Percentiles rank a stretch among this genome's conserved stretches.
Conservation (phyloP, 2,329 filamentous ascomycete species). For the Nannizzia gypsea region DNA sequence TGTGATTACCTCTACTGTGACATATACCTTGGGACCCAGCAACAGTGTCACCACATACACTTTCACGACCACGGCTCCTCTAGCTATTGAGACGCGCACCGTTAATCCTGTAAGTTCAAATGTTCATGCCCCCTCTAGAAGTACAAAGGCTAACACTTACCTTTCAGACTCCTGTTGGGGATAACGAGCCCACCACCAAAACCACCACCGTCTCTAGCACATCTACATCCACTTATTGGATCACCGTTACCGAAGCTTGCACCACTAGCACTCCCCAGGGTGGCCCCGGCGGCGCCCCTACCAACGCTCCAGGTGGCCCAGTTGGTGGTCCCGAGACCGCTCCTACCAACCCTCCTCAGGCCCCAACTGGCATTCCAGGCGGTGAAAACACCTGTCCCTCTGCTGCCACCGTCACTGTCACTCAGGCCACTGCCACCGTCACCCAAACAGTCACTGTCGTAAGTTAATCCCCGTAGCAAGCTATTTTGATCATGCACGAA, state of each 20-base stretch:
- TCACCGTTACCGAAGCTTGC: slow-evolving; percentile 13
- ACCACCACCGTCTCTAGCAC: slow-evolving; percentile 24
- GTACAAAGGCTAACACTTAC: neutral
- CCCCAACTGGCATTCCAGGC: neutral
- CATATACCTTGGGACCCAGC: slow-evolving; percentile 30
- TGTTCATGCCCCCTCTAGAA: neutral
- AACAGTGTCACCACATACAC: slow-evolving; percentile 24
- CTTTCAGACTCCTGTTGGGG: neutral
- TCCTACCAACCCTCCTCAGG: neutral
- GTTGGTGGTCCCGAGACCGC: neutral
- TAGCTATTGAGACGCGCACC: neutral
- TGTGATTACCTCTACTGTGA: slow-evolving; percentile 18
- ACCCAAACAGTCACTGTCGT: slow-evolving; percentile 3
- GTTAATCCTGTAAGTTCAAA: neutral
- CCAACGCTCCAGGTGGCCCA: neutral
- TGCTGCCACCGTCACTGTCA: slow-evolving; percentile 17
- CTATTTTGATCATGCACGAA: neutral
- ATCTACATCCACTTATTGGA: slow-evolving; percentile 21
- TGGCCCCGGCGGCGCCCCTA: neutral
- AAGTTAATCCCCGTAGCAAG: neutral
- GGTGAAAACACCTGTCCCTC: neutral
- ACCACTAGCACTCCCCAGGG: slow-evolving; percentile 14
- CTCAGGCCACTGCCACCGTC: slow-evolving; percentile 22
- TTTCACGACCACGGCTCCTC: slow-evolving; percentile 20
- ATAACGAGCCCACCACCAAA: slow-evolving; percentile 3